Evolutionary conservation across 805 yeast species (phyloP).

Genomic region (Maudiozyma serrabonitensis): DNA sequence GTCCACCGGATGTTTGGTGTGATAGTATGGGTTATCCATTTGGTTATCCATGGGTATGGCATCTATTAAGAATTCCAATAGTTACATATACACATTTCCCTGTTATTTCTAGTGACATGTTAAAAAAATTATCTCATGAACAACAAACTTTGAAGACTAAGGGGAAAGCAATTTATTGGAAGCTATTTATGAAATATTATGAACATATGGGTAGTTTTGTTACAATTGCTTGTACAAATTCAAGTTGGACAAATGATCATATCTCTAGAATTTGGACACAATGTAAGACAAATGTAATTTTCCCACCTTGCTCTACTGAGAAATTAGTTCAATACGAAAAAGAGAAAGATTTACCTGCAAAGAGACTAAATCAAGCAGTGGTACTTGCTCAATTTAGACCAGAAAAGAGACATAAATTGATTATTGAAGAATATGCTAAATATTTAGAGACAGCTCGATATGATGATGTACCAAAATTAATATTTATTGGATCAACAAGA

Average conservation of each 20-base stretch:
- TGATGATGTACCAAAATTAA: conserved; percentile 40
- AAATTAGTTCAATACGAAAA: conserved; percentile 25
- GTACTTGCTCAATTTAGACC: conserved; percentile 87
- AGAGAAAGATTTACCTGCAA: conserved; percentile 7
- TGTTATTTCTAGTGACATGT: conserved; percentile 80
- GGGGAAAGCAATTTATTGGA: conserved; percentile 62
- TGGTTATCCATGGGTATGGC: conserved; percentile 54
- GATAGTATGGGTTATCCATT: conserved; percentile 96
- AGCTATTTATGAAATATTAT: conserved; percentile 51
- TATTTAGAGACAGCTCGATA: conserved; percentile 32
- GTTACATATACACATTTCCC: conserved; percentile 93
- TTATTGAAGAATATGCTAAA: conserved; percentile 52
- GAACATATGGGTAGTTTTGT: conserved; percentile 57
- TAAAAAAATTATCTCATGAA: conserved; percentile 41
- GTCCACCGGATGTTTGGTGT: conserved; percentile 82
- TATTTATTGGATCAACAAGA: conserved; percentile 80
- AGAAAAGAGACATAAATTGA: conserved; percentile 78
- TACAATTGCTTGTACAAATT: conserved; percentile 62
- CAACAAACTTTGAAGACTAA: conserved; percentile 17
- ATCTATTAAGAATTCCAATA: conserved; percentile 57
- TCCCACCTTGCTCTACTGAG: conserved; percentile 86
- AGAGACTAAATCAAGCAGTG: conserved; percentile 30
- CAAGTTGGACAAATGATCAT: conserved; percentile 87
- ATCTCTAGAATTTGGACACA: conserved; percentile 56
- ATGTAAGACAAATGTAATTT: conserved; percentile 40